These are phyloP conservation scores for Trichoderma sp. DNA, from an alignment of 2,329 filamentous ascomycete genomes.

Conservation along the genomic window DNA sequence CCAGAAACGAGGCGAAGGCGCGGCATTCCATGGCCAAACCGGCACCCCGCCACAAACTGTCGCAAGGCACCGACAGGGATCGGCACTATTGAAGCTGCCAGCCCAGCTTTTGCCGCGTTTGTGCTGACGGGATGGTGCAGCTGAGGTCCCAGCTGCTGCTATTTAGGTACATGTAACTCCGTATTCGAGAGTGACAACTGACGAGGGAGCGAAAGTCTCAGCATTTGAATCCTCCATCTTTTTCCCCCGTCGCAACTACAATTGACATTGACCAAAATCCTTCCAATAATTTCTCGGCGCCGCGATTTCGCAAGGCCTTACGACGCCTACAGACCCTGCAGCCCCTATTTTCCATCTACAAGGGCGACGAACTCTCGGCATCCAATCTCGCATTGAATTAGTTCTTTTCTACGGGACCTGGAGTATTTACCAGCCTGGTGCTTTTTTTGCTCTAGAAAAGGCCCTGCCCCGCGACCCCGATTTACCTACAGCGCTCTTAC, in stretches of 20 bases:
- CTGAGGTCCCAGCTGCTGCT: not conserved
- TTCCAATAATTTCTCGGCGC: not conserved
- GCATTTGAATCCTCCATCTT: not conserved
- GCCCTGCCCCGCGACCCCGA: not conserved
- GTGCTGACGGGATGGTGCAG: not conserved
- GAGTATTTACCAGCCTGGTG: not conserved
- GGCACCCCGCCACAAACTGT: not conserved
- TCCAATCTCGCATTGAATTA: not conserved
- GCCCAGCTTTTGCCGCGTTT: not conserved
- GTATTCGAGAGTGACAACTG: not conserved
- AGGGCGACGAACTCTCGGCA: not conserved
- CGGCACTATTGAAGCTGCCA: not conserved
- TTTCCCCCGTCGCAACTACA: not conserved
- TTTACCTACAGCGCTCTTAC: not conserved
- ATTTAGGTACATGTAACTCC: not conserved
- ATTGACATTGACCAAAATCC: not conserved
- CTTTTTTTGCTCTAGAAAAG: not conserved
- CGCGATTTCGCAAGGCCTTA: not conserved
- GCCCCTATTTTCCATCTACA: not conserved
- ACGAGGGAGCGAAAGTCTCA: not conserved
- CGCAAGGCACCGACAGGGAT: constrained; percentile 3
- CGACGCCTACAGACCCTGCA: not conserved
- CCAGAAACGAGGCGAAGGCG: not conserved
- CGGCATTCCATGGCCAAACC: not conserved
- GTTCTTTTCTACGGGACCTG: not conserved